These are phyloP conservation scores for Colletotrichum sublineola DNA, from an alignment of 2,329 filamentous ascomycete genomes.

Conservation along the genomic window DNA sequence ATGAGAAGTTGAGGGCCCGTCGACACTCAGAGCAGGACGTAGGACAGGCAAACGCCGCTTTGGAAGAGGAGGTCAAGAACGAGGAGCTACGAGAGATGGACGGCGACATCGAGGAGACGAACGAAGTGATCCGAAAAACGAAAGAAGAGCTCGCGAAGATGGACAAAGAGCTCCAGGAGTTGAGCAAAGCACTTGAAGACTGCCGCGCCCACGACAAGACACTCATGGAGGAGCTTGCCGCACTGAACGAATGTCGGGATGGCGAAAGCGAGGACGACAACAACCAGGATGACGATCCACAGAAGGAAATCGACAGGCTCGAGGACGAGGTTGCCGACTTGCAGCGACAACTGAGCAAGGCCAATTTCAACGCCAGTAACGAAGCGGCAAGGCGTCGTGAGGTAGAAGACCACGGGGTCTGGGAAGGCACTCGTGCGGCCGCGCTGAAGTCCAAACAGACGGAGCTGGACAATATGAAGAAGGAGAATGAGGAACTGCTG, in stretches of 20 bases:
- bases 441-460: not conserved
- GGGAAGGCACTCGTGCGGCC: not conserved
- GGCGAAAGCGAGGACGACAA: not conserved
- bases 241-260: not conserved
- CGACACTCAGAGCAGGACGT: not conserved
- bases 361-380: not conserved
- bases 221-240: not conserved
- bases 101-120: not conserved
- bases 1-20: too few species aligned
- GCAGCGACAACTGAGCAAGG: not conserved
- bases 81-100: slow-evolving; percentile 1
- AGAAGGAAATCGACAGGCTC: not conserved
- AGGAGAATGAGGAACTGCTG: not conserved
- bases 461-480: not conserved
- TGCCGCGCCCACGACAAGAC: not conserved
- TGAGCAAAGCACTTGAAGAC: slow-evolving; percentile 5
- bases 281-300: not conserved
- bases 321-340: slow-evolving; percentile 11
- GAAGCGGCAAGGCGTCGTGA: slow-evolving; percentile 10
- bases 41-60: not conserved
- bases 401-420: not conserved
- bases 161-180: not conserved
- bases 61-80: not conserved
- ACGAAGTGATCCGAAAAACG: not conserved
- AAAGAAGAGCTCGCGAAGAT: not conserved